Evolutionary conservation across 345 rosid genomes (phyloP).

Genomic region (Durio zibethinus): DNA sequence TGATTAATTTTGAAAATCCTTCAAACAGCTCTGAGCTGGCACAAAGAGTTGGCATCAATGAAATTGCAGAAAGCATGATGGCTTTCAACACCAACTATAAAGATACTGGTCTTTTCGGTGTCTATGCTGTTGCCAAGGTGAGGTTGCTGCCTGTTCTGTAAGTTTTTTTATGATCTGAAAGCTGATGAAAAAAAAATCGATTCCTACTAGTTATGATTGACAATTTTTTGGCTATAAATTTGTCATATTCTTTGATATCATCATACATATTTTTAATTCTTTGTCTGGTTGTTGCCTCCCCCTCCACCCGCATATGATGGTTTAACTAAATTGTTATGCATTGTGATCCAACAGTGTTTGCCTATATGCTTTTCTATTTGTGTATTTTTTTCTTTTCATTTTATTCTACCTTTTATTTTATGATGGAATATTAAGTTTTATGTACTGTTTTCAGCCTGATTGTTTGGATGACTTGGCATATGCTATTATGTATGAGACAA

Average conservation of each 20-base stretch:
- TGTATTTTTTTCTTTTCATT: not conserved
- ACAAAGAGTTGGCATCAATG: conserved; percentile 80
- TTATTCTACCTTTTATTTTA: not conserved
- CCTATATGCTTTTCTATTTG: not conserved
- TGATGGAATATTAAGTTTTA: not conserved
- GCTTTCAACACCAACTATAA: conserved; percentile 99
- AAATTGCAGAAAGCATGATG: conserved; percentile 95
- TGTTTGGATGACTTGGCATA: conserved; percentile 87
- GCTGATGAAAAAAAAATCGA: not conserved
- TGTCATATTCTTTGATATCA: not conserved
- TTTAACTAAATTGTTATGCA: not conserved
- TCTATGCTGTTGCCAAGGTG: conserved; percentile 98
- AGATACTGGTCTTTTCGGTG: conserved; percentile 96
- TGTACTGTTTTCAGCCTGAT: conserved; percentile 51
- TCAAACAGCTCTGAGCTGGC: conserved; percentile 75
- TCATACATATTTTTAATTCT: not conserved
- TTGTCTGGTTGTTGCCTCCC: not conserved
- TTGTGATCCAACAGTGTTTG: not conserved
- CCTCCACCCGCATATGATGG: too few relatives aligned
- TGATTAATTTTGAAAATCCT: conserved; percentile 24
- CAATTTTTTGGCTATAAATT: not conserved
- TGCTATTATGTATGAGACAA: conserved; percentile 84
- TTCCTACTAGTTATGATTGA: not conserved
- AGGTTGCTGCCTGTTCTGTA: conserved; percentile 7
- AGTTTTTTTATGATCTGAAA: not conserved